Base-by-base conservation (phyloP, 345 rosid genomes). In the Populus euphratica region DNA sequence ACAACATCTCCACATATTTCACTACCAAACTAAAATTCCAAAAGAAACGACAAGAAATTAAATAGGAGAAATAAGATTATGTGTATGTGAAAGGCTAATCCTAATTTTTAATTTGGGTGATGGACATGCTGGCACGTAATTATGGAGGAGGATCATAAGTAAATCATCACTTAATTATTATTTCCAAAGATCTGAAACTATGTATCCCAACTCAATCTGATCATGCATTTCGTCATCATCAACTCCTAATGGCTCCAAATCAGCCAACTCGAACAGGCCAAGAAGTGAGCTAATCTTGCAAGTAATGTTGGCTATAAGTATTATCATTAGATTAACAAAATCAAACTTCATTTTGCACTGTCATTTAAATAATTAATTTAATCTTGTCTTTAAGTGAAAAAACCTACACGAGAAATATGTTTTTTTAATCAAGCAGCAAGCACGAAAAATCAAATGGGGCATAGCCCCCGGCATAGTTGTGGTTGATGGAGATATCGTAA, bases 111-210 rank as follows among this genome's bases (percentile, higher is more conserved):
- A 21, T 33, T 3, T 50, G 76, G 81, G 85, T 20, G 81, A 75
- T 78, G 59, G 65, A 80, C 84, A 83, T 83, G 80, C 83, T 83
- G 84, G 84, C 88, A 85, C 87, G 88, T 83, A 83, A 83, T 83
- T 81, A 81, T 79, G 75, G 72, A 85, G 35, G 17, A 81, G 79
- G 79, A 86, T 86, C 80, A 78, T 71, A 76, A 44, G 73, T 10
- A 63, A 74, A 25, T 7, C 27, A 70, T 62, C 41, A 12, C 47
- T 80, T 75, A 50, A 78, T 76, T 81, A 80, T 77, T 68, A 43
- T 59, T 16, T 77, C 52, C 27, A 39, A 68, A 77, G 20, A 59
- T 59, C 29, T 23, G 13, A 73, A 76, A 75, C 50, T 65, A 76
- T 65, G 78, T 29, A 35, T 67, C 82, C 77, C 85, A 80, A 80